Evolutionary conservation across 345 rosid genomes (phyloP).

Genomic region (Murraya koenigii): DNA sequence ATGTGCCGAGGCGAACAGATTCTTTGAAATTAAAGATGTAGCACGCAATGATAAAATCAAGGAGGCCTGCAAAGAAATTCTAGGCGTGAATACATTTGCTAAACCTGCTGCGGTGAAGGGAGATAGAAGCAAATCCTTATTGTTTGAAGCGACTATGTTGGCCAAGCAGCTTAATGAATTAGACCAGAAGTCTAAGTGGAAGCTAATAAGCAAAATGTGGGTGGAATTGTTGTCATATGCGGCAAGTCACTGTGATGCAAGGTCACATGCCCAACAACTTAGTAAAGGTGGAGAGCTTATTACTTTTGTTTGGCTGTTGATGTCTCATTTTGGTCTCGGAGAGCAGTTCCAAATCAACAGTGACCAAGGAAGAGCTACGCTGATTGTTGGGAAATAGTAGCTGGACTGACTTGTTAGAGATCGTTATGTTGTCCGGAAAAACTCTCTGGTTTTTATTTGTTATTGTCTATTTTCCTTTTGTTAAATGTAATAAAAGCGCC

Average conservation of each 20-base stretch:
- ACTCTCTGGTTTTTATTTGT: no score
- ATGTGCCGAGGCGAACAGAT: constrained; percentile 36
- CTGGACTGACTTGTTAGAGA: no score
- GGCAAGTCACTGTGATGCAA: constrained; percentile 54
- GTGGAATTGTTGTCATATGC: constrained; percentile 57
- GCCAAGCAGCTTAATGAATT: no score
- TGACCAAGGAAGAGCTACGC: constrained; percentile 54
- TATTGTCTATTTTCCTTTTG: no score
- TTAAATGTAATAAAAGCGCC: no score
- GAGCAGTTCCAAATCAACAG: constrained; percentile 58
- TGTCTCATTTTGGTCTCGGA: constrained; percentile 70
- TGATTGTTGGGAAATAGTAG: constrained; percentile 41
- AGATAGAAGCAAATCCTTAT: no score
- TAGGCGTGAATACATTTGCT: no score
- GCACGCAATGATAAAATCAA: not conserved
- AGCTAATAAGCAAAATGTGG: constrained; percentile 55
- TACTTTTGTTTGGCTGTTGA: constrained; percentile 62
- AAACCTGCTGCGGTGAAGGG: no score
- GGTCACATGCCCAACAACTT: constrained; percentile 54
- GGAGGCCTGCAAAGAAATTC: no score
- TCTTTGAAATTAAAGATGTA: constrained; percentile 30
- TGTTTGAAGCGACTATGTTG: no score
- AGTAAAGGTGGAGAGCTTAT: constrained; percentile 70
- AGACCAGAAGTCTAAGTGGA: constrained; percentile 44
- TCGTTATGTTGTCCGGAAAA: no score